Evolutionary conservation across 148 eudicot genomes (phyloP), one percentile per base, ranked within the genome.

Genomic region (Rhododendron henanense): DNA sequence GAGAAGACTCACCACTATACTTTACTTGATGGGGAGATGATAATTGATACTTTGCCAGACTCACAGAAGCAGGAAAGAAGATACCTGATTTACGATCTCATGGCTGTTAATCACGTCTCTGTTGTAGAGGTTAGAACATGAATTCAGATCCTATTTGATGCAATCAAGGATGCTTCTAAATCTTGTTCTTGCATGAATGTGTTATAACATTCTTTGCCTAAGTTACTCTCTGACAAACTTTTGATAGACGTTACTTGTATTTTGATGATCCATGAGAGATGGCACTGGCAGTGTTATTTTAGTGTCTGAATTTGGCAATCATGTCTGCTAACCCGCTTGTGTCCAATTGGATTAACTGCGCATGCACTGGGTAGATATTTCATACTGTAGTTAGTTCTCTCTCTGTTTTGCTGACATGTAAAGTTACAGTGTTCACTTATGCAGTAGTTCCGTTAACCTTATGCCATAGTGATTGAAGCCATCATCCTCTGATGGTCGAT

Each of bases 1-100:
- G 94, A 90, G 61, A 91, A 89, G 88, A 83, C 90, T 89, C 99
- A 95, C 90, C 98, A 97, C 88, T 97, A 78, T 83, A 97, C 99
- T 2, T 89, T 97, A 89, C 96, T 97, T 84, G 99, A 95, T 90
- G 99, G 99, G 84, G 99, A 97, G 91, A 97, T 97, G 99, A 85
- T 95, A 80, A 97, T 95, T 86, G 99, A 97, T 88, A 93, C 93
- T 82, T 45, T 95, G 83, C 94, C 94, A 5, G 94, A 90, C 80
- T 84, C 98, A 28, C 88, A 86, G 88, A 95, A 94, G 91, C 98
- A 97, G 88, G 99, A 94, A 89, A 94, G 99, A 88, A 94, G 99
- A 92, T 95, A 95, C 84, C 91, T 97, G 37, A 94, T 97, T 87
- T 97, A 97, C 88, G 99, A 97, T 91, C 88, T 97, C 92, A 95